These are phyloP conservation scores for Boletellus sp. DNA, from an alignment of 768 basidiomycete species.

Conservation along the genomic window DNA sequence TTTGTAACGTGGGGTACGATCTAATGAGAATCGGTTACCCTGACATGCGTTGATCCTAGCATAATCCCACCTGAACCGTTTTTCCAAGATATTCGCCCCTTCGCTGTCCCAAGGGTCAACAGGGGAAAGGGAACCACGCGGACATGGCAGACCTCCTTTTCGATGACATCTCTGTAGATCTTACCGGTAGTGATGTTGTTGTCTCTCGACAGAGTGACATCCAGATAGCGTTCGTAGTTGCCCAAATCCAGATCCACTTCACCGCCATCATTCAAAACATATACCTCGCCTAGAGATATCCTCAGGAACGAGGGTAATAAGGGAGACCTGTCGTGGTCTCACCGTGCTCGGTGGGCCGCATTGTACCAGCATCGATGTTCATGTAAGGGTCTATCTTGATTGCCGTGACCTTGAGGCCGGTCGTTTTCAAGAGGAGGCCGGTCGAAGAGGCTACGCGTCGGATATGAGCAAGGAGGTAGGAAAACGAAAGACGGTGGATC, in stretches of 20 bases:
- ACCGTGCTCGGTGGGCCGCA: constrained; percentile 99
- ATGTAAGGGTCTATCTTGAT: constrained; percentile 99
- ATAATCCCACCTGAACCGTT: constrained; percentile 77
- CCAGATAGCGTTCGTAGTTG: constrained; percentile 97
- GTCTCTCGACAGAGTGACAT: constrained; percentile 89
- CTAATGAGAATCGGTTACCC: constrained; percentile 35
- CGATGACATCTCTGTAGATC: constrained; percentile 95
- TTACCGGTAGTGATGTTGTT: constrained; percentile 99
- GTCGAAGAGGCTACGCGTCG: constrained; percentile 82
- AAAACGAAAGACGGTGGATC: constrained; percentile 27
- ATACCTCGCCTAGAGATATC: constrained; percentile 76
- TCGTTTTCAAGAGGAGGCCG: constrained; percentile 90
- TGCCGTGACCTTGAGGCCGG: constrained; percentile 93
- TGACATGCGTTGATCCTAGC: neutral
- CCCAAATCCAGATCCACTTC: constrained; percentile 98
- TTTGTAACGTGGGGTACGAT: constrained; percentile 96
- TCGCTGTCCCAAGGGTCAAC: constrained; percentile 41
- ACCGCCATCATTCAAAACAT: constrained; percentile 96
- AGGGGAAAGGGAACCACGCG: neutral
- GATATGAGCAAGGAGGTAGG: constrained; percentile 19
- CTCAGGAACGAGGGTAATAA: constrained; percentile 17
- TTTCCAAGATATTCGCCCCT: constrained; percentile 91
- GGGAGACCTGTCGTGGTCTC: constrained; percentile 29
- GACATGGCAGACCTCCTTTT: constrained; percentile 75
- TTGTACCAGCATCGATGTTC: constrained; percentile 99